Conservation (phyloP, 768 basidiomycete genomes). For the Chiua virens region DNA sequence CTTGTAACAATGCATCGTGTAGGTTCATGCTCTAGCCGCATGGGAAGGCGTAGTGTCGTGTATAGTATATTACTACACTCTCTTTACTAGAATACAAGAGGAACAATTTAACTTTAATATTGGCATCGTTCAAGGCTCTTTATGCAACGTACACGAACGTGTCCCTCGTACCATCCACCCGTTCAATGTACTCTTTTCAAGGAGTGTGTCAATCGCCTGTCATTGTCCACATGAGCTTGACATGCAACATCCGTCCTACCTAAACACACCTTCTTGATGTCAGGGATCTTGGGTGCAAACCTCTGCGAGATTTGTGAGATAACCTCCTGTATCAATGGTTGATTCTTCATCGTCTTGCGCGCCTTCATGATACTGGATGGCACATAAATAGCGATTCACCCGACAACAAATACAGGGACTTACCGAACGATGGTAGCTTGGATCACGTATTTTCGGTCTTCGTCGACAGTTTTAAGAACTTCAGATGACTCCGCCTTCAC, state of each 20-base stretch:
- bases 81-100: conserved; percentile 14
- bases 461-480: conserved; percentile 92
- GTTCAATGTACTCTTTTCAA: conserved; percentile 98
- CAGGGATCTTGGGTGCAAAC: conserved; percentile 90
- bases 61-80: conserved; percentile 21
- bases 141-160: conserved; percentile 47
- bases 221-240: not conserved
- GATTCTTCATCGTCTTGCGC: conserved; percentile 93
- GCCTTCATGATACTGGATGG: conserved; percentile 88
- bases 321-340: conserved; percentile 85
- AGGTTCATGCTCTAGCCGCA: conserved; percentile 41
- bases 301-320: conserved; percentile 85
- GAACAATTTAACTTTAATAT: too few relatives aligned
- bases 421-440: conserved; percentile 91
- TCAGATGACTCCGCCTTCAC: conserved; percentile 88
- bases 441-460: conserved; percentile 95
- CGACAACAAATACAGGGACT: not conserved
- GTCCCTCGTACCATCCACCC: conserved; percentile 88
- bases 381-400: not conserved
- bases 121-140: conserved; percentile 6
- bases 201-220: conserved; percentile 84
- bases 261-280: conserved; percentile 87
- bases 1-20: conserved; percentile 60
- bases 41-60: conserved; percentile 18
- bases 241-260: not conserved